A percentile compares a stretch with the other conserved stretches of the same genome.
phyloP scores from a whole-genome alignment of 345 rosid genomes.

The Populus davidiana region DNA sequence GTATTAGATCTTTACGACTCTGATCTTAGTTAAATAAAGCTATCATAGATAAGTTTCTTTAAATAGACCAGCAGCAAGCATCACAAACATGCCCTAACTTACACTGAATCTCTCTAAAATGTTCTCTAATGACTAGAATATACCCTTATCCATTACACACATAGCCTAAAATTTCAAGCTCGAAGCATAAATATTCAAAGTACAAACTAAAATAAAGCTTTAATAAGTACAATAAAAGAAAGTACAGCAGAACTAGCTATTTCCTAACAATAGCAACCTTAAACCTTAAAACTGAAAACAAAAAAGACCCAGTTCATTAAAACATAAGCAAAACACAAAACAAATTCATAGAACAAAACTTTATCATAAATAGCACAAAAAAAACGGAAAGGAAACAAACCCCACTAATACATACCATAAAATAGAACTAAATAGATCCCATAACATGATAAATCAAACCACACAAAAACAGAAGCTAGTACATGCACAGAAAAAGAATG shows the following conservation, averaged over 20 bases:
- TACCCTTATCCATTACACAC: background rate
- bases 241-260: background rate
- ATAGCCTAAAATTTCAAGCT: background rate
- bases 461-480: background rate
- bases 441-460: background rate
- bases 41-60: background rate
- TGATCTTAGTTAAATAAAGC: background rate
- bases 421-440: constrained; percentile 2
- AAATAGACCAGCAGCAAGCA: background rate
- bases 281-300: constrained; percentile 5
- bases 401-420: background rate
- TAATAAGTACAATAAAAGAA: background rate
- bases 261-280: background rate
- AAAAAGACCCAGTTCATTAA: constrained; percentile 7
- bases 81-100: background rate
- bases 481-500: background rate
- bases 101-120: background rate
- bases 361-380: background rate
- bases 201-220: background rate
- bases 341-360: background rate
- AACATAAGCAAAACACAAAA: background rate
- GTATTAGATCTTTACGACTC: background rate
- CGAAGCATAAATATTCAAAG: background rate
- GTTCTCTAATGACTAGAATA: background rate
- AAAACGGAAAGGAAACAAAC: background rate